These are phyloP conservation scores for Gossypium davidsonii DNA, from an alignment of 441 rosid genomes.

Conservation along the genomic window DNA sequence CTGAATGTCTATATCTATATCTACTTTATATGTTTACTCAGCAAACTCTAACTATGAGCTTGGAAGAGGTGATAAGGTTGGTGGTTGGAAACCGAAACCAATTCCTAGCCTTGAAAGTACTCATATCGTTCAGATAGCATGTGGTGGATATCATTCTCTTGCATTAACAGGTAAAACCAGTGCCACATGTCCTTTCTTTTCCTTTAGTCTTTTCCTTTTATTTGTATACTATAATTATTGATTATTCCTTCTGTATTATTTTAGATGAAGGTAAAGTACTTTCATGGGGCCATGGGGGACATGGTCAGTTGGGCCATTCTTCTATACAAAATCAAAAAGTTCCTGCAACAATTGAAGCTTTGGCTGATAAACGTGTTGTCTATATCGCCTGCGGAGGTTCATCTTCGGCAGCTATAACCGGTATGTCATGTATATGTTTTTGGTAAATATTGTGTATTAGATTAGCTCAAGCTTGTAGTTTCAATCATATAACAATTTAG, in stretches of 20 bases:
- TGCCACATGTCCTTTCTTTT: background rate
- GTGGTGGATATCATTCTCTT: conserved; percentile 91
- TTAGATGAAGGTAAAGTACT: conserved; percentile 75
- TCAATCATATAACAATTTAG: background rate
- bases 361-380: conserved; percentile 49
- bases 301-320: conserved; percentile 77
- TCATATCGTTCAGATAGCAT: conserved; percentile 56
- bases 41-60: conserved; percentile 93
- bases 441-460: background rate
- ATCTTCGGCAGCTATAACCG: conserved; percentile 76
- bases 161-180: conserved; percentile 65
- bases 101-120: conserved; percentile 56
- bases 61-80: conserved; percentile 72
- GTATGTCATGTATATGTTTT: conserved; percentile 24
- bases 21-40: conserved; percentile 17
- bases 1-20: background rate
- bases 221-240: background rate
- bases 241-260: conserved; percentile 18
- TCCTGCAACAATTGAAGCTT: conserved; percentile 53
- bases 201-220: background rate
- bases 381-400: conserved; percentile 80
- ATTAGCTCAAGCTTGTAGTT: conserved; percentile 3
- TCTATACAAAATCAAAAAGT: conserved; percentile 45
- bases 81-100: conserved; percentile 81
- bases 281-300: conserved; percentile 96